Evolutionary conservation across 2,329 filamentous ascomycete genomes (phyloP).

Genomic region (Xylariaceae sp.): DNA sequence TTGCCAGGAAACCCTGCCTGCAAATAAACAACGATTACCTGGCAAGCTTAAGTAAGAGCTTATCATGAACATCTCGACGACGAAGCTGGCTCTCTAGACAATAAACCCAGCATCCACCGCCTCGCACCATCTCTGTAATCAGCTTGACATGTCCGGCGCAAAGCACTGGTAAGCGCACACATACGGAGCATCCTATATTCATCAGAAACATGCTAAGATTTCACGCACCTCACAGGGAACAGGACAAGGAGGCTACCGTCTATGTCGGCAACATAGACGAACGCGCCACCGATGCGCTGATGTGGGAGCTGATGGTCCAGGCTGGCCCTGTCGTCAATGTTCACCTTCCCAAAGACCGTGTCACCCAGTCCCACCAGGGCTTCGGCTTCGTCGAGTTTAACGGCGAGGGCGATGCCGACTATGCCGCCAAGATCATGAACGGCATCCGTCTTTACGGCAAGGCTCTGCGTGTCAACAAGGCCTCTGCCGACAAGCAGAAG

Average conservation of each 20-base stretch:
- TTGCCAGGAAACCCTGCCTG: no score
- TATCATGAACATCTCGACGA: no score
- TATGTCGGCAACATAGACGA: conserved; percentile 99
- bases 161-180: conserved; percentile 32
- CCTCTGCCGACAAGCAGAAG: conserved; percentile 87
- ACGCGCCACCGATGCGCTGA: conserved; percentile 81
- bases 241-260: conserved; percentile 97
- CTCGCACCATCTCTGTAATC: not conserved
- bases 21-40: no score
- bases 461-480: conserved; percentile 94
- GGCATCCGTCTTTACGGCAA: conserved; percentile 91
- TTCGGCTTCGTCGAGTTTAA: conserved; percentile 99
- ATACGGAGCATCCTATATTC: not conserved
- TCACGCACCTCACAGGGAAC: conserved; percentile 60
- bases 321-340: conserved; percentile 97
- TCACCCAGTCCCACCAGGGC: conserved; percentile 93
- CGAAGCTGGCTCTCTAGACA: no score
- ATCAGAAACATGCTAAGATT: no score
- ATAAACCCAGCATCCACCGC: no score
- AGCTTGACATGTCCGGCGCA: conserved; percentile 40
- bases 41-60: no score
- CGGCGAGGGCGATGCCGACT: conserved; percentile 92
- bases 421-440: conserved; percentile 95
- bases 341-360: conserved; percentile 95
- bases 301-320: conserved; percentile 98